Evolutionary conservation across 2,329 filamentous ascomycete species (phyloP).

Genomic region (Cytospora piceicola): DNA sequence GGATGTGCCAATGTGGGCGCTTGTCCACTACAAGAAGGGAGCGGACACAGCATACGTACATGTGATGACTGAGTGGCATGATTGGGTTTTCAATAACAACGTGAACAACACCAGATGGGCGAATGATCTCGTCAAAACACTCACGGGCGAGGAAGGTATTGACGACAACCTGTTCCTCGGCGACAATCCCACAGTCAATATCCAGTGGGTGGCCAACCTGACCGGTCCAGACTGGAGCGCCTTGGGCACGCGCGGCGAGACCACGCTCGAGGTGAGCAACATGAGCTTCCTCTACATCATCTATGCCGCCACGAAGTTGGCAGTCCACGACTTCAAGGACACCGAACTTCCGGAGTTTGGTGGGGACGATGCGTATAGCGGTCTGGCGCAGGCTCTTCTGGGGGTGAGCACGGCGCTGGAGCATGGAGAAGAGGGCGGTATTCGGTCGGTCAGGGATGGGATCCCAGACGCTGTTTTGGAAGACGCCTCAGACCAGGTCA

Average conservation of each 20-base stretch:
- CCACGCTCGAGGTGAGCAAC: conserved; percentile 5
- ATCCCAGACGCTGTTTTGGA: neutral
- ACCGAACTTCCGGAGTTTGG: neutral
- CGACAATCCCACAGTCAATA: neutral
- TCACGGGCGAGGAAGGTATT: neutral
- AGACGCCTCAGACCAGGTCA: neutral
- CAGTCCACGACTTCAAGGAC: neutral
- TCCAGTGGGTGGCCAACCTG: conserved; percentile 5
- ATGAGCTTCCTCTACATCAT: conserved; percentile 14
- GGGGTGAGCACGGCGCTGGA: conserved; percentile 11
- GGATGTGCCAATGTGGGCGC: conserved; percentile 9
- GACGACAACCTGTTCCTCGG: neutral
- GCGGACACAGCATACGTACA: conserved; percentile 10
- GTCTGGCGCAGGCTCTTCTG: conserved; percentile 6
- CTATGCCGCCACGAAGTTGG: conserved; percentile 8
- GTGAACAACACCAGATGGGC: conserved; percentile 5
- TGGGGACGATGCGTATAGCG: neutral
- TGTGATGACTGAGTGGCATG: conserved; percentile 19
- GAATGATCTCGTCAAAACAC: neutral
- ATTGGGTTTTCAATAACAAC: neutral
- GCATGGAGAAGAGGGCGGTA: neutral
- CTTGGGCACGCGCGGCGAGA: neutral
- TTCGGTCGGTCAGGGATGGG: neutral
- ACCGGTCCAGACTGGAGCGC: neutral
- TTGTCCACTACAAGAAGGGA: neutral